These are phyloP conservation scores for Blastocystis sp. DNA, from an alignment of 352 stramenopile species.

Conservation along the genomic window DNA sequence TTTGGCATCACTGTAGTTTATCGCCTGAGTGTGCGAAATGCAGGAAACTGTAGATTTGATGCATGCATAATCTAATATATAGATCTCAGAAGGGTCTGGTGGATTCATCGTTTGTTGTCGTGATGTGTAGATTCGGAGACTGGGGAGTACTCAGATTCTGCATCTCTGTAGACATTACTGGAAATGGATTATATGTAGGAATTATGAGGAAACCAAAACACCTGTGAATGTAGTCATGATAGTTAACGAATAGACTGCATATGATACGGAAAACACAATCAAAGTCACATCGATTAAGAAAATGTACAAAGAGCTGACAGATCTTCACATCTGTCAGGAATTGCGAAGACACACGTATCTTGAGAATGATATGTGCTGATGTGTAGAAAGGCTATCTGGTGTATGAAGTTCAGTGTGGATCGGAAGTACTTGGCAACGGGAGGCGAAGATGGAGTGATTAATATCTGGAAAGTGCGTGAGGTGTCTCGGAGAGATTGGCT, in stretches of 20 bases:
- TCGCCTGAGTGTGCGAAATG: background rate
- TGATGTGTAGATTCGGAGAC: conserved; percentile 21
- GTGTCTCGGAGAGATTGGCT: conserved; percentile 52
- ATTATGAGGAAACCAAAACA: background rate
- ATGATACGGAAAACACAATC: background rate
- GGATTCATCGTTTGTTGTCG: background rate
- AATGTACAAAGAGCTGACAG: background rate
- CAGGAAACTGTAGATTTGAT: background rate
- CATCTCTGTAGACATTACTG: background rate
- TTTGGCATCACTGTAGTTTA: background rate
- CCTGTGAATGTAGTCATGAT: background rate
- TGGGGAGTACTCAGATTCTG: conserved; percentile 13
- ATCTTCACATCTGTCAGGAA: conserved; percentile 59
- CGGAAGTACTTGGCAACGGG: conserved; percentile 67
- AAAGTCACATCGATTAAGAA: conserved; percentile 29
- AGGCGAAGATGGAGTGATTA: conserved; percentile 64
- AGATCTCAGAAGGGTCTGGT: conserved; percentile 36
- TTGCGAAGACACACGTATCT: conserved; percentile 12
- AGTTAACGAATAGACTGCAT: background rate
- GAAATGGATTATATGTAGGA: background rate
- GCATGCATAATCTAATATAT: background rate
- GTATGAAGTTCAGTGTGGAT: conserved; percentile 66
- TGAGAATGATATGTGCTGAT: background rate
- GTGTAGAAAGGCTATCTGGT: conserved; percentile 65
- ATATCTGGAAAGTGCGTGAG: conserved; percentile 62